Conservation (phyloP, 345 rosid species). For the Luvunga scandens region DNA sequence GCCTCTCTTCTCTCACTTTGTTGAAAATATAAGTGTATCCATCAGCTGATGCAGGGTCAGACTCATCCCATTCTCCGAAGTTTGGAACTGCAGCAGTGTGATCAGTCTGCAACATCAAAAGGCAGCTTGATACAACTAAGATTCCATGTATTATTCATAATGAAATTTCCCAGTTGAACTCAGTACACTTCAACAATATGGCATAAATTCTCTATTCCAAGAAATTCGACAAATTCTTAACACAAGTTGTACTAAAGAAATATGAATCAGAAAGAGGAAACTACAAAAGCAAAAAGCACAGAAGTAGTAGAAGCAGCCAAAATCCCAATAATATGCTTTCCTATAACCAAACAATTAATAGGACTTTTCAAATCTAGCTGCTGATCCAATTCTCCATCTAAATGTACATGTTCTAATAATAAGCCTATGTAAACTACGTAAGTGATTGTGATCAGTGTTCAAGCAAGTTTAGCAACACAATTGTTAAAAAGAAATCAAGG, state of each 20-base stretch:
- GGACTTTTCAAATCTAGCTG: too few relatives aligned
- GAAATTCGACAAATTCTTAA: not conserved
- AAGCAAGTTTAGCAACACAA: not conserved
- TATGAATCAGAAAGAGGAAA: too few relatives aligned
- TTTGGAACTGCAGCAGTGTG: constrained; percentile 27
- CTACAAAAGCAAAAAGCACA: too few relatives aligned
- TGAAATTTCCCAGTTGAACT: not conserved
- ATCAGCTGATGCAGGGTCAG: constrained; percentile 28
- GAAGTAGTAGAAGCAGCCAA: too few relatives aligned
- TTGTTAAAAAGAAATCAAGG: not conserved
- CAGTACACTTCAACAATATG: not conserved
- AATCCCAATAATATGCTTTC: too few relatives aligned
- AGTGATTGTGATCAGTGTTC: not conserved
- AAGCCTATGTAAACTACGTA: not conserved
- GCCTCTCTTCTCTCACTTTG: constrained; percentile 32
- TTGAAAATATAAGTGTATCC: constrained; percentile 31
- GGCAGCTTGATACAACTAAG: not conserved
- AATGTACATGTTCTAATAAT: not conserved
- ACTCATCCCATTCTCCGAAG: constrained; percentile 44
- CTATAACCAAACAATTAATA: too few relatives aligned
- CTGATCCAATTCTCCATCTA: not conserved
- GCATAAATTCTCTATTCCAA: not conserved
- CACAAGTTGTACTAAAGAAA: not conserved
- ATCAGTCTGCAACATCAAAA: constrained; percentile 22
- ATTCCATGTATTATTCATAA: not conserved